Conservation (phyloP, 2,329 filamentous ascomycete genomes). For the Aureobasidium lini region DNA sequence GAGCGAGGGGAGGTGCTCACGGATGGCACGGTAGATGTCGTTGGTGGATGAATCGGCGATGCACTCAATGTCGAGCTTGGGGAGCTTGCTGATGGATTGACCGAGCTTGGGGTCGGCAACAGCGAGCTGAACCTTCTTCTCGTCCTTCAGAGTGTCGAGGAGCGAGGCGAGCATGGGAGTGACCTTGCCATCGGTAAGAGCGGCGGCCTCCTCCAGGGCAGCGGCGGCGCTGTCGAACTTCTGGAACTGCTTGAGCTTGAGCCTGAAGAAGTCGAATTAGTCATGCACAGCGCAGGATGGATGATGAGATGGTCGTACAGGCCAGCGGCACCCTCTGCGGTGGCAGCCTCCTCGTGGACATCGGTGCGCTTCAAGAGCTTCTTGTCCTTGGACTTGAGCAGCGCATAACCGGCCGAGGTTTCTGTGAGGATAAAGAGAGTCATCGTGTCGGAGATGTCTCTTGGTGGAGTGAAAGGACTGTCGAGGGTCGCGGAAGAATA, state of each 20-base stretch:
- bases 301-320: constrained; percentile 38
- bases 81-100: constrained; percentile 85
- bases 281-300: background rate
- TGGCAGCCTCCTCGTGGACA: constrained; percentile 64
- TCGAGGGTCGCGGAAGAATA: background rate
- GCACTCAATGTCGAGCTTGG: constrained; percentile 75
- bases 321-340: constrained; percentile 76
- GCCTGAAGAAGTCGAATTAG: constrained; percentile 18
- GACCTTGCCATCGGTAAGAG: constrained; percentile 79
- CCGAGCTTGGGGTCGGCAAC: constrained; percentile 90
- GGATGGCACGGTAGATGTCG: constrained; percentile 91
- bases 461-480: background rate
- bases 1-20: constrained; percentile 79
- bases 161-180: constrained; percentile 76
- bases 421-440: constrained; percentile 77
- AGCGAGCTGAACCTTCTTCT: constrained; percentile 92
- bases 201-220: constrained; percentile 83
- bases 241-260: constrained; percentile 94
- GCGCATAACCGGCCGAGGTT: constrained; percentile 92
- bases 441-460: constrained; percentile 29
- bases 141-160: constrained; percentile 85
- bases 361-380: constrained; percentile 89
- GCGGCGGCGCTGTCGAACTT: constrained; percentile 93
- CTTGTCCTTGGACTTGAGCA: constrained; percentile 98
- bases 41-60: constrained; percentile 74